Evolutionary conservation across 495 filamentous ascomycete species (phyloP).

Genomic region (Geoglossum glabrum): DNA sequence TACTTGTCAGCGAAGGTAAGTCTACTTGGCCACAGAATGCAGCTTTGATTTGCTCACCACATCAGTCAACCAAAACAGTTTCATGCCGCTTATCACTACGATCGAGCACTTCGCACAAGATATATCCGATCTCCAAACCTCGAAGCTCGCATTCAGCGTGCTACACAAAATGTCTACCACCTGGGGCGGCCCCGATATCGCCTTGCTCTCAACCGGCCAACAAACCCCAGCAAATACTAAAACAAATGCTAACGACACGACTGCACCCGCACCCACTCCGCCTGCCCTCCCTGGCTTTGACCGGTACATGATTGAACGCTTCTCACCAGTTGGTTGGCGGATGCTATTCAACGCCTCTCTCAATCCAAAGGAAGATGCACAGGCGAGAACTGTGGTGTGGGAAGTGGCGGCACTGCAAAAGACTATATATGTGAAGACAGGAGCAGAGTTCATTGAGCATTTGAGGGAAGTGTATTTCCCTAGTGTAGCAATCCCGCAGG

Average conservation of each 20-base stretch:
- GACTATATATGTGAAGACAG: constrained; percentile 71
- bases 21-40: constrained; percentile 7
- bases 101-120: constrained; percentile 69
- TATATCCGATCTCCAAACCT: constrained; percentile 49
- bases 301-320: constrained; percentile 66
- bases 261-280: constrained; percentile 19
- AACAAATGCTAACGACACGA: neutral
- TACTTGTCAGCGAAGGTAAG: constrained; percentile 63
- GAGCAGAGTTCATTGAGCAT: constrained; percentile 35
- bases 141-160: constrained; percentile 68
- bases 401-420: constrained; percentile 75
- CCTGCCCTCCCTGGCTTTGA: constrained; percentile 70
- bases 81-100: constrained; percentile 66
- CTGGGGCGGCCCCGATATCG: constrained; percentile 71
- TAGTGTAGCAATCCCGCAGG: constrained; percentile 30
- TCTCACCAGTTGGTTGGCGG: constrained; percentile 75
- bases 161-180: constrained; percentile 54
- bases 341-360: constrained; percentile 57
- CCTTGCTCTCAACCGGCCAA: constrained; percentile 25
- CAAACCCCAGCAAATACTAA: constrained; percentile 18
- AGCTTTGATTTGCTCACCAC: neutral
- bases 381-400: constrained; percentile 60
- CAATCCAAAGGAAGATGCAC: constrained; percentile 65
- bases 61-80: constrained; percentile 57
- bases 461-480: constrained; percentile 31